Conservation (phyloP, 371 early-diverging fungal species). For the Capillidium rhysosporum region DNA sequence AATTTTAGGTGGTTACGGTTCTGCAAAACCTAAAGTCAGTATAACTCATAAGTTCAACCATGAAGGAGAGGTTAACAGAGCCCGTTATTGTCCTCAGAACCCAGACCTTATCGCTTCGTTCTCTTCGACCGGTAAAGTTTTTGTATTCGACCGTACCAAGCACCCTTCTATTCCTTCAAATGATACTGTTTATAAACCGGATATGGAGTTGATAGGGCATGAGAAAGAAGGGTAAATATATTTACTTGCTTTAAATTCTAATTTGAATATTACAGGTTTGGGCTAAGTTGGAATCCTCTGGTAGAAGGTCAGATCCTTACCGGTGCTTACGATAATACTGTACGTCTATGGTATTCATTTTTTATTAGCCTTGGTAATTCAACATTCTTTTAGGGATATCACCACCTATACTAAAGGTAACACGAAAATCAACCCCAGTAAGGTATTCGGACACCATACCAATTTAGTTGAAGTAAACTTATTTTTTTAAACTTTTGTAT, state of each 20-base stretch:
- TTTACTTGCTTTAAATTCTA: not conserved
- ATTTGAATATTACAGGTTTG: slow-evolving; percentile 22
- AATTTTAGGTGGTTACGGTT: slow-evolving; percentile 59
- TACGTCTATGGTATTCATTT: slow-evolving; percentile 49
- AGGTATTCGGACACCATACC: slow-evolving; percentile 61
- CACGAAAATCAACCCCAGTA: slow-evolving; percentile 43
- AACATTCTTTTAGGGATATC: slow-evolving; percentile 37
- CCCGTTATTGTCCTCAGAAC: slow-evolving; percentile 85
- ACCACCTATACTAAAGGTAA: slow-evolving; percentile 39
- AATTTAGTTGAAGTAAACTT: slow-evolving; percentile 64
- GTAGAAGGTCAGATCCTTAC: slow-evolving; percentile 45
- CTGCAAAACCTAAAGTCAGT: slow-evolving; percentile 56
- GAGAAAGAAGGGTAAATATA: slow-evolving; percentile 67
- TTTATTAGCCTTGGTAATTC: not conserved
- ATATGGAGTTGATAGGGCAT: slow-evolving; percentile 77
- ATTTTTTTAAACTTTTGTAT: slow-evolving; percentile 6
- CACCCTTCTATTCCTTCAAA: slow-evolving; percentile 58
- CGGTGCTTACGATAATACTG: slow-evolving; percentile 73
- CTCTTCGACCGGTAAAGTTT: slow-evolving; percentile 72
- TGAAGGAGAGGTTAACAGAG: slow-evolving; percentile 89
- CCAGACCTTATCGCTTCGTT: slow-evolving; percentile 90
- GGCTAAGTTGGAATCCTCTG: slow-evolving; percentile 50
- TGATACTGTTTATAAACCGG: slow-evolving; percentile 61
- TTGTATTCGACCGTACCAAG: slow-evolving; percentile 92
- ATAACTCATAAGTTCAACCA: slow-evolving; percentile 78